Conservation (phyloP, 2,329 filamentous ascomycete species). For the Dryadomyces quercus-mongolicae region DNA sequence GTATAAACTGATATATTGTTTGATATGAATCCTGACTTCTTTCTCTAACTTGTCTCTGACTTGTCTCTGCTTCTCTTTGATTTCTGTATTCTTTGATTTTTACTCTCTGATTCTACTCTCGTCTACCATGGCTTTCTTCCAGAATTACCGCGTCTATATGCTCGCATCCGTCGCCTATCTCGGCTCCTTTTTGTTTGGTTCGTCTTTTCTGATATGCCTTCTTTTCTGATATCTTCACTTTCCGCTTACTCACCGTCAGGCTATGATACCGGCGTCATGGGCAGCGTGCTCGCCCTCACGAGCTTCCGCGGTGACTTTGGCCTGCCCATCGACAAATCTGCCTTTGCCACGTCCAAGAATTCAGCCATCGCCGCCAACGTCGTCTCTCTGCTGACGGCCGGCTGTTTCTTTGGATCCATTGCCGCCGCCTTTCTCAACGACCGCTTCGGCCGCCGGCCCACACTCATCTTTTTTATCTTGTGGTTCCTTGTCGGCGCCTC, state of each 20-base stretch:
- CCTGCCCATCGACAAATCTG: neutral
- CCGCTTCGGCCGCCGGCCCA: slow-evolving; percentile 3
- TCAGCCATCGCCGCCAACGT: neutral
- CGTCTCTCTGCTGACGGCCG: slow-evolving; percentile 2
- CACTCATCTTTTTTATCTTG: slow-evolving; percentile 3
- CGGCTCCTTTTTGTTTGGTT: slow-evolving; percentile 1
- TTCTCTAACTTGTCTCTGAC: too few species aligned
- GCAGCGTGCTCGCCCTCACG: slow-evolving; percentile 3
- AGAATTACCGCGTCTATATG: slow-evolving; percentile 1
- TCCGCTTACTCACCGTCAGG: neutral
- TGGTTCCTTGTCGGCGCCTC: slow-evolving; percentile 5
- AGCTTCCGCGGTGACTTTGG: slow-evolving; percentile 1
- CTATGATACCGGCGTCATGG: slow-evolving; percentile 3
- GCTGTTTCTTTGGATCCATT: slow-evolving; percentile 1
- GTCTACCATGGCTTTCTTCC: neutral
- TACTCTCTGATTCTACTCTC: neutral
- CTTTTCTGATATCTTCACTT: too few species aligned
- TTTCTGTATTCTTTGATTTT: neutral
- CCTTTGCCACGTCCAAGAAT: slow-evolving; percentile 43
- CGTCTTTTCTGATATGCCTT: neutral
- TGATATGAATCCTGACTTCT: too few species aligned
- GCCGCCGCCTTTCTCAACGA: slow-evolving; percentile 1
- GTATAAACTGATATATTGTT: too few species aligned
- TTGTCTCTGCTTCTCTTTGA: neutral
- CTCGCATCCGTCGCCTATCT: slow-evolving; percentile 2